Percentiles rank a stretch among this genome's conserved stretches.
Conservation (phyloP, 371 early-diverging fungal species). For the Parasitella parasitica region DNA sequence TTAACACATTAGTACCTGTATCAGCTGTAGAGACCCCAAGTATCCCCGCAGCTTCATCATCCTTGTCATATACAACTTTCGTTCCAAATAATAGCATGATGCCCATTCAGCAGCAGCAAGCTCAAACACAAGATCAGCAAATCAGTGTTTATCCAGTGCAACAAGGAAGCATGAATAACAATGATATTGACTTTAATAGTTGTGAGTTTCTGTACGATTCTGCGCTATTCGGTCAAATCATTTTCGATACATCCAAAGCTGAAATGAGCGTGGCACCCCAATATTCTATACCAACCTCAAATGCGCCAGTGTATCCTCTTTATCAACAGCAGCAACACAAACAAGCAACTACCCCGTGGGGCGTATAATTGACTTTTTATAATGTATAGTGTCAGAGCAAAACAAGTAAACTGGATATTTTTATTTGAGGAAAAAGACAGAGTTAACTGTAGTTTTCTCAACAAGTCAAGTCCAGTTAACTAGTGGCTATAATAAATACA, state of each 20-base stretch:
- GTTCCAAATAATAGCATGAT: not conserved
- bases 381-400: no score
- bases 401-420: no score
- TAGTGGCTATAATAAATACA: no score
- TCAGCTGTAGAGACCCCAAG: not conserved
- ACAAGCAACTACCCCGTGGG: not conserved
- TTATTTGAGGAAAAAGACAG: no score
- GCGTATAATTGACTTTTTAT: not conserved
- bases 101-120: not conserved
- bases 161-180: not conserved
- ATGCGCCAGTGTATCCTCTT: not conserved
- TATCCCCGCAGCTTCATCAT: not conserved
- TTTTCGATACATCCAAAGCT: conserved; percentile 28
- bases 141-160: not conserved
- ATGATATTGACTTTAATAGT: conserved; percentile 42
- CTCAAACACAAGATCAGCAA: not conserved
- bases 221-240: conserved; percentile 47
- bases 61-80: not conserved
- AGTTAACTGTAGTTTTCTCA: no score
- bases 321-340: not conserved
- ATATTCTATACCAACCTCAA: not conserved
- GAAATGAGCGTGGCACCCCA: not conserved
- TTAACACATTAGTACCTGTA: not conserved
- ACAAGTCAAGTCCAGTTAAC: no score
- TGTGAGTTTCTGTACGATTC: conserved; percentile 42